phyloP scores from a whole-genome alignment of 805 yeast genomes.

The Metschnikowia dekortorum region DNA sequence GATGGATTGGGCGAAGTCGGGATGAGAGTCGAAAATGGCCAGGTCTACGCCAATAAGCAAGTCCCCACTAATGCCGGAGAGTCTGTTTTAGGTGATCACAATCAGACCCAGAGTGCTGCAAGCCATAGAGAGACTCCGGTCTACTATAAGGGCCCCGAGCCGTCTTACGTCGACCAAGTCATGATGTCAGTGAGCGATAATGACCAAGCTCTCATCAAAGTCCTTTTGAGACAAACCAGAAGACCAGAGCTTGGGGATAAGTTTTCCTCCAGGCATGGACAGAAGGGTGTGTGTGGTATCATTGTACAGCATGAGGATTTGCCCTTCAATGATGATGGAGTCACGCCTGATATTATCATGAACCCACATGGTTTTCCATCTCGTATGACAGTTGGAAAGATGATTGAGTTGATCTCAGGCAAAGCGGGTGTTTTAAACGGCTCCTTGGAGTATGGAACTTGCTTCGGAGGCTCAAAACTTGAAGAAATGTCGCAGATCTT shows the following conservation, averaged over 20 bases:
- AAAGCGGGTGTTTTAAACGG: slow-evolving; percentile 97
- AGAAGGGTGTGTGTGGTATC: slow-evolving; percentile 98
- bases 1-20: slow-evolving; percentile 98
- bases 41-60: slow-evolving; percentile 87
- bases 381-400: slow-evolving; percentile 99
- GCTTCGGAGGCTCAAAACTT: slow-evolving; percentile 96
- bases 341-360: slow-evolving; percentile 94
- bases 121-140: slow-evolving; percentile 87
- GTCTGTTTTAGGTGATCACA: slow-evolving; percentile 43
- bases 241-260: slow-evolving; percentile 98
- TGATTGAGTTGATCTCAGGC: slow-evolving; percentile 94
- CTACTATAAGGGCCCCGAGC: slow-evolving; percentile 90
- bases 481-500: slow-evolving; percentile 91
- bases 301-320: slow-evolving; percentile 95
- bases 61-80: slow-evolving; percentile 86
- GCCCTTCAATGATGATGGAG: slow-evolving; percentile 92
- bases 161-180: slow-evolving; percentile 92
- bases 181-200: slow-evolving; percentile 95
- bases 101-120: slow-evolving; percentile 41
- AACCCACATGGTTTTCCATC: slow-evolving; percentile 99
- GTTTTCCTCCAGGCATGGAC: slow-evolving; percentile 90
- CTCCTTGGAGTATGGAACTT: slow-evolving; percentile 88
- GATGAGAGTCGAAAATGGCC: slow-evolving; percentile 83
- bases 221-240: slow-evolving; percentile 87
- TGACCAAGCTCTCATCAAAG: slow-evolving; percentile 92